These are phyloP conservation scores for Austroboletus novae-zelandiae DNA, from an alignment of 1,284 basidiomycete species.

Conservation along the genomic window DNA sequence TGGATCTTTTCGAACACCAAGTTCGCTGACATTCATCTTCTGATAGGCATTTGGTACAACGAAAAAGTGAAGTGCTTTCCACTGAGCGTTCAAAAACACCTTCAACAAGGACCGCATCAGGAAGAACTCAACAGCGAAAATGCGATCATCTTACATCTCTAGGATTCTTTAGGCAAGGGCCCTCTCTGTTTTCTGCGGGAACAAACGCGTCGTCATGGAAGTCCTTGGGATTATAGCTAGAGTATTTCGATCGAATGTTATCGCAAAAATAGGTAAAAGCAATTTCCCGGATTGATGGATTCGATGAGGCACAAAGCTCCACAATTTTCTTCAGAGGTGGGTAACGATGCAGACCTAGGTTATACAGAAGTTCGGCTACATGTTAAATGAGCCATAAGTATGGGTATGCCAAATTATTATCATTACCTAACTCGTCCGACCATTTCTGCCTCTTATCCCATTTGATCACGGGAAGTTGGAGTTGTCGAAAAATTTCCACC, in stretches of 20 bases:
- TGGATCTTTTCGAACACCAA: conserved; percentile 75
- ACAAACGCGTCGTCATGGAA: conserved; percentile 69
- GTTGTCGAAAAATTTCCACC: neutral
- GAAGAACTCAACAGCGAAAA: neutral
- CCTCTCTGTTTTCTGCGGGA: conserved; percentile 58
- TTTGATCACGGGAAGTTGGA: conserved; percentile 13
- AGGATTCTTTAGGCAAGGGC: conserved; percentile 56
- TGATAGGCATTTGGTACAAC: conserved; percentile 51
- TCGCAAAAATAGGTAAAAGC: conserved; percentile 77
- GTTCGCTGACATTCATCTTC: conserved; percentile 53
- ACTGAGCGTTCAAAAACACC: conserved; percentile 71
- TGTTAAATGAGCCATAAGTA: neutral
- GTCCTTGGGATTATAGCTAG: conserved; percentile 52
- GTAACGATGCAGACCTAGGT: conserved; percentile 68
- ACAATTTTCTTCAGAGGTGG: conserved; percentile 71
- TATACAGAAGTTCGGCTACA: conserved; percentile 56
- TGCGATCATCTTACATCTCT: conserved; percentile 55
- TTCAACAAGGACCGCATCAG: conserved; percentile 27
- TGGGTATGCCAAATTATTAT: neutral
- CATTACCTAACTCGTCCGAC: conserved; percentile 68
- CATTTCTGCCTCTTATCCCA: conserved; percentile 59
- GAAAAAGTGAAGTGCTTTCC: conserved; percentile 72
- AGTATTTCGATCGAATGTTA: conserved; percentile 60
- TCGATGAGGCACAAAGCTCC: conserved; percentile 55
- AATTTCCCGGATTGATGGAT: conserved; percentile 42